phyloP scores from a whole-genome alignment of 1,284 basidiomycete species.

The Sparassis latifolia region DNA sequence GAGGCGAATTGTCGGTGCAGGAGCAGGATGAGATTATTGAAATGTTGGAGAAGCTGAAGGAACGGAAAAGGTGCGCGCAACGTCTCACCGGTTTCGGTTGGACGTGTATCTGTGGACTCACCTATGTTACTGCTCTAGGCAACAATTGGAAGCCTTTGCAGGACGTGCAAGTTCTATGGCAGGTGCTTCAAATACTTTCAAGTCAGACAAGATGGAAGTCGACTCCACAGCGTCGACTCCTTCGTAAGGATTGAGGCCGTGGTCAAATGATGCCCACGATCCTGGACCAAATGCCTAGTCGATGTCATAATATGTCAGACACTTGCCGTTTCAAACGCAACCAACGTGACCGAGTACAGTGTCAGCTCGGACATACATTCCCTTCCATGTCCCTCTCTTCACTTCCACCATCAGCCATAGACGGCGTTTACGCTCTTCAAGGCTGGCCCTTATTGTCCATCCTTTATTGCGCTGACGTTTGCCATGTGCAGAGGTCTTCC shows the following conservation, averaged over 20 bases:
- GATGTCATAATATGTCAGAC: too few species aligned
- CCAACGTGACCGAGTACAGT: too few species aligned
- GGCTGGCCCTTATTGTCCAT: conserved; percentile 6
- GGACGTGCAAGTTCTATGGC: conserved; percentile 21
- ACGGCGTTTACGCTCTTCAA: conserved; percentile 1
- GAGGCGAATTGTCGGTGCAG: conserved; percentile 55
- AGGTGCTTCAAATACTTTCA: conserved; percentile 3
- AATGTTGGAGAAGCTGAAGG: conserved; percentile 52
- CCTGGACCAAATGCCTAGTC: too few species aligned
- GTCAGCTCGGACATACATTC: too few species aligned
- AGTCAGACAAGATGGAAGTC: conserved; percentile 35
- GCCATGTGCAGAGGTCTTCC: conserved; percentile 9
- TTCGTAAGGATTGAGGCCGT: not conserved
- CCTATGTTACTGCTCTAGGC: conserved; percentile 16
- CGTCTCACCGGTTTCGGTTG: too few species aligned
- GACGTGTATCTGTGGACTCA: too few species aligned
- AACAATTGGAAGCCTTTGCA: conserved; percentile 38
- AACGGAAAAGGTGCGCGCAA: conserved; percentile 47
- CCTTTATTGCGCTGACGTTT: conserved; percentile 1
- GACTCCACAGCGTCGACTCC: conserved; percentile 52
- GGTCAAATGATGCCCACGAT: not conserved
- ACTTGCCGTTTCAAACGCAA: too few species aligned
- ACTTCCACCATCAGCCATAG: not conserved
- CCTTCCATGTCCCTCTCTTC: too few species aligned
- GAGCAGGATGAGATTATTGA: conserved; percentile 61